Percentiles rank a stretch among this genome's conserved stretches.
Evolutionary conservation across 108 stramenopile genomes (phyloP).

Genomic region (Cyclotella baltica): DNA sequence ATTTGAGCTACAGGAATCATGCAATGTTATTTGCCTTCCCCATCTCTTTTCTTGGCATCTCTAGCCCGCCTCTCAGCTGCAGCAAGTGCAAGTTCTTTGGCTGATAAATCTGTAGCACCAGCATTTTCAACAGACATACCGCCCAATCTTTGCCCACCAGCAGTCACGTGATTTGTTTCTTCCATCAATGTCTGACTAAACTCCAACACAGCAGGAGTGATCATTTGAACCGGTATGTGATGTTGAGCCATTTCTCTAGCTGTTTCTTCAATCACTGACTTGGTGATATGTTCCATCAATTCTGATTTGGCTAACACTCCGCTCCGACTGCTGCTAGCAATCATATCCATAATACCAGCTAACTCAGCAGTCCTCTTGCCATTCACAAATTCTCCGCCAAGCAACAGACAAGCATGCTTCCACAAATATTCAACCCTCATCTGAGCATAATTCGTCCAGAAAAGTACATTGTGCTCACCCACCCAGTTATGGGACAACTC

Average conservation of each 20-base stretch:
- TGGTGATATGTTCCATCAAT: constrained; percentile 48
- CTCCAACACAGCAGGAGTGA: constrained; percentile 57
- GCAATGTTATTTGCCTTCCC: neutral
- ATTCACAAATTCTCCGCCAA: constrained; percentile 51
- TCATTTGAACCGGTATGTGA: constrained; percentile 59
- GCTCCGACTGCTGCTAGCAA: constrained; percentile 13
- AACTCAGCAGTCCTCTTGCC: constrained; percentile 70
- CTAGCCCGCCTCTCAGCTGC: constrained; percentile 74
- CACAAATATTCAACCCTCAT: constrained; percentile 80
- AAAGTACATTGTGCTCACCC: constrained; percentile 75
- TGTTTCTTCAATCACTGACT: constrained; percentile 59
- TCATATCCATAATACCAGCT: constrained; percentile 58
- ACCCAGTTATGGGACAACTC: constrained; percentile 88
- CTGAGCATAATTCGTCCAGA: constrained; percentile 84
- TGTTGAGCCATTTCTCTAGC: constrained; percentile 73
- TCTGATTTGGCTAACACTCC: neutral
- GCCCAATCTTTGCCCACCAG: constrained; percentile 47
- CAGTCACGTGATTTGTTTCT: constrained; percentile 33
- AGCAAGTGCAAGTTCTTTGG: constrained; percentile 65
- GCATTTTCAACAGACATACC: constrained; percentile 58
- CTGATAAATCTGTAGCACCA: constrained; percentile 44
- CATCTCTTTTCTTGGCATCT: constrained; percentile 35
- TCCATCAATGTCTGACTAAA: constrained; percentile 57
- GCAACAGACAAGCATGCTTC: constrained; percentile 50
- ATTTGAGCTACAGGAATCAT: too few species aligned